These are phyloP conservation scores for Claviceps sp. DNA, from an alignment of 2,329 filamentous ascomycete genomes.

Conservation along the genomic window DNA sequence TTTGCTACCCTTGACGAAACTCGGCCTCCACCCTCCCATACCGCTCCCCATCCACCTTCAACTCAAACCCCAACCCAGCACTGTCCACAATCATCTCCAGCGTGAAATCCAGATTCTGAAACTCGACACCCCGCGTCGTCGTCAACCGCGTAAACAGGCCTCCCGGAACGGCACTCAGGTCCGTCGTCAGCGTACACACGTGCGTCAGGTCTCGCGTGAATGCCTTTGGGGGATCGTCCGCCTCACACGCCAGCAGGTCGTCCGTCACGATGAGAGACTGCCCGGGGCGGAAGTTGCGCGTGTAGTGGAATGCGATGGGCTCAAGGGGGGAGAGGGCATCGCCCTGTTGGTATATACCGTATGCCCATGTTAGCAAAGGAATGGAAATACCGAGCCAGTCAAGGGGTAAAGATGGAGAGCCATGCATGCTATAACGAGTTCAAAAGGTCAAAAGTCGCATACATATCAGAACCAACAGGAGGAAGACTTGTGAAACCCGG, in stretches of 20 bases:
- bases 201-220: conserved; percentile 51
- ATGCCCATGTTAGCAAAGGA: no score
- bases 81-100: conserved; percentile 74
- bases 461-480: not conserved
- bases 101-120: conserved; percentile 71
- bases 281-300: conserved; percentile 67
- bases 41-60: conserved; percentile 64
- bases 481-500: no score
- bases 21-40: conserved; percentile 69
- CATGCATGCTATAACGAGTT: no score
- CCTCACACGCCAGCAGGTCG: conserved; percentile 64
- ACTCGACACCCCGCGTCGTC: conserved; percentile 67
- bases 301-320: conserved; percentile 74
- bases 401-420: no score
- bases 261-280: conserved; percentile 69
- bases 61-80: conserved; percentile 61
- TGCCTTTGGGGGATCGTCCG: conserved; percentile 49
- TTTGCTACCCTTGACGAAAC: conserved; percentile 41
- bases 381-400: no score
- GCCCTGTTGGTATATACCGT: conserved; percentile 31
- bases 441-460: no score
- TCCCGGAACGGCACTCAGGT: conserved; percentile 61
- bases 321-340: conserved; percentile 60
- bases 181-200: conserved; percentile 71
- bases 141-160: conserved; percentile 62